Evolutionary conservation across 139 green algal species (phyloP).

Genomic region (Eudorina sp.): DNA sequence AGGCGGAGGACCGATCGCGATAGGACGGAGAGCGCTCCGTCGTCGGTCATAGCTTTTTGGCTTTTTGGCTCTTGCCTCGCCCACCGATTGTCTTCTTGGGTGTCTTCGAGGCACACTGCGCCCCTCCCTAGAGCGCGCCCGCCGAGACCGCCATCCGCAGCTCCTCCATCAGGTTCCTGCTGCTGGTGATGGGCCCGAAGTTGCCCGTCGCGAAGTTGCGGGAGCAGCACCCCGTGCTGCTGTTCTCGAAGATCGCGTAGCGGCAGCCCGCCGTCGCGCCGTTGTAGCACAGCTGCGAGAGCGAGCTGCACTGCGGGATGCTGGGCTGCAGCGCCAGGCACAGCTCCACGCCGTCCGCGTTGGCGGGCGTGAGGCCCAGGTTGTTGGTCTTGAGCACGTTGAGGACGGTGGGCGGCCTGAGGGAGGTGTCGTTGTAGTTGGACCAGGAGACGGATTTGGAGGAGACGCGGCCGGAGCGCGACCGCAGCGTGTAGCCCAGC

Average conservation of each 20-base stretch:
- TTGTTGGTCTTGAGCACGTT: conserved; percentile 23
- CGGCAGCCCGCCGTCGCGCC: conserved; percentile 4
- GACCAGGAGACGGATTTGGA: background rate
- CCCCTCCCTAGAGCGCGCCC: background rate
- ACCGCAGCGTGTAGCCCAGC: background rate
- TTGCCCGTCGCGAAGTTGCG: background rate
- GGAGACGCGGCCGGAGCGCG: too few relatives aligned
- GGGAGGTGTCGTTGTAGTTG: background rate
- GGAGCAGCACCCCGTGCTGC: background rate
- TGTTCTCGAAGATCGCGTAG: conserved; percentile 10
- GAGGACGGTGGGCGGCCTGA: background rate
- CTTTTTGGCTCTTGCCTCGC: background rate
- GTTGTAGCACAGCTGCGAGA: conserved; percentile 23
- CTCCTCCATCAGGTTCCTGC: background rate
- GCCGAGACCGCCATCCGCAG: background rate
- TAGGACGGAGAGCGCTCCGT: too few relatives aligned
- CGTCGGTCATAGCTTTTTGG: background rate
- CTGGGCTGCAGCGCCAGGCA: background rate
- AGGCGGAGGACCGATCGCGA: too few relatives aligned
- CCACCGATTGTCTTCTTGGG: background rate
- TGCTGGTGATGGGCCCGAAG: background rate
- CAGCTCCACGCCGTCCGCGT: conserved; percentile 16
- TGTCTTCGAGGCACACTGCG: background rate
- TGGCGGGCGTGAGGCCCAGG: background rate
- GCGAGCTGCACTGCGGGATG: background rate